These are phyloP conservation scores for Gossypium stocksii DNA, from an alignment of 345 rosid genomes.

Conservation along the genomic window DNA sequence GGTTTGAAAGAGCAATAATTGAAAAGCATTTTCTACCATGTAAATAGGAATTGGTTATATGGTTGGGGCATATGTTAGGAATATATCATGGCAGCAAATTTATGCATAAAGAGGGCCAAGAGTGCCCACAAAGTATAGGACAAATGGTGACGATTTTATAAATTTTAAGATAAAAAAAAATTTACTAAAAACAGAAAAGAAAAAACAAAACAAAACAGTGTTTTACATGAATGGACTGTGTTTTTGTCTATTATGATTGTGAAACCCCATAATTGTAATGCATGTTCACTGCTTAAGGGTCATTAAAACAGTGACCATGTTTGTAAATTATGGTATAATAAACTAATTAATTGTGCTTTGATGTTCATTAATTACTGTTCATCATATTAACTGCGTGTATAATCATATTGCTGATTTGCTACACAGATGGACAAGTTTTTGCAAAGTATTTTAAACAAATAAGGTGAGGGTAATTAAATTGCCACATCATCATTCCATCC, in stretches of 20 bases:
- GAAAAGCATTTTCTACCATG: not conserved
- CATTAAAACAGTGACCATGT: constrained; percentile 17
- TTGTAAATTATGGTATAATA: constrained; percentile 14
- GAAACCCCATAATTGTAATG: constrained; percentile 20
- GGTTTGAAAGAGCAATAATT: constrained; percentile 1
- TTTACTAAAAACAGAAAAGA: not conserved
- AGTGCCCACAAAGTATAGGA: constrained; percentile 4
- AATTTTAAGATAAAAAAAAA: not conserved
- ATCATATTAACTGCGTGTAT: constrained; percentile 18
- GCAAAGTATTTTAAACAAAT: not conserved
- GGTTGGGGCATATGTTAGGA: constrained; percentile 2
- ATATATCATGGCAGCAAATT: not conserved
- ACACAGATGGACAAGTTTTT: constrained; percentile 13
- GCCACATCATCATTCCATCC: constrained; percentile 35
- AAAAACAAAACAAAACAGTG: not conserved
- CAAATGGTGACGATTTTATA: not conserved
- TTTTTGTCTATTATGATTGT: constrained; percentile 10
- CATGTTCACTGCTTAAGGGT: constrained; percentile 14
- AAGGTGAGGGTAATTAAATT: not conserved
- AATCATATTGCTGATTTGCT: constrained; percentile 33
- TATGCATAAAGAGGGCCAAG: constrained; percentile 3
- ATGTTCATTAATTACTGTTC: constrained; percentile 22
- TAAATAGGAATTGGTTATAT: not conserved
- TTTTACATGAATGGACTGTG: not conserved
- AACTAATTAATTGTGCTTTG: not conserved